phyloP scores from a whole-genome alignment of 306 rosid genomes.

The Castanopsis chinensis region DNA sequence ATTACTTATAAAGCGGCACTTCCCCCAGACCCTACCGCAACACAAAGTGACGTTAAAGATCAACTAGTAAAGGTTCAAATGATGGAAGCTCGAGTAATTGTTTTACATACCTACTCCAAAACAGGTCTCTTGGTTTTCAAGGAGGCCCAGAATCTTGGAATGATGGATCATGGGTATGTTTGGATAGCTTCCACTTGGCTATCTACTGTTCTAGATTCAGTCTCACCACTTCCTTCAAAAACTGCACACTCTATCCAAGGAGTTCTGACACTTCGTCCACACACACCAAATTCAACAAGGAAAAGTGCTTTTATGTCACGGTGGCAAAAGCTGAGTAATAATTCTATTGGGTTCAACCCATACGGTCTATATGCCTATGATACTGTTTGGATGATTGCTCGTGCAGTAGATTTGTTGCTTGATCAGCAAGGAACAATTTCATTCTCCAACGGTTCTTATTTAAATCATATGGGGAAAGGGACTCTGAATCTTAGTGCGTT shows the following conservation, averaged over 20 bases:
- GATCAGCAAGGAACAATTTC: slow-evolving; percentile 37
- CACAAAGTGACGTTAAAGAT: slow-evolving; percentile 20
- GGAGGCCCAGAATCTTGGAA: slow-evolving; percentile 40
- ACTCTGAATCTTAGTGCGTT: slow-evolving; percentile 39
- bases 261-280: slow-evolving; percentile 49
- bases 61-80: slow-evolving; percentile 24
- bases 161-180: slow-evolving; percentile 48
- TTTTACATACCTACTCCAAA: slow-evolving; percentile 34
- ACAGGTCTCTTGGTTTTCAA: slow-evolving; percentile 46
- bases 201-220: slow-evolving; percentile 49
- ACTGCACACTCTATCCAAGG: slow-evolving; percentile 41
- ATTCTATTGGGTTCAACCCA: slow-evolving; percentile 50
- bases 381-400: slow-evolving; percentile 50
- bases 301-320: slow-evolving; percentile 34
- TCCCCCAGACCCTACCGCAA: slow-evolving; percentile 46
- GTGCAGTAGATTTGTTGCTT: slow-evolving; percentile 39
- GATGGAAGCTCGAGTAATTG: slow-evolving; percentile 45
- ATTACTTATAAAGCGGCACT: slow-evolving; percentile 46
- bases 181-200: slow-evolving; percentile 58
- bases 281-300: slow-evolving; percentile 34
- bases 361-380: slow-evolving; percentile 57
- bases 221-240: slow-evolving; percentile 29
- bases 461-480: slow-evolving; percentile 12
- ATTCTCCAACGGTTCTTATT: slow-evolving; percentile 20
- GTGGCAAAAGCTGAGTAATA: slow-evolving; percentile 52